Evolutionary conservation across 1,139 yeast genomes (phyloP), one percentile per base, ranked within the genome.

Genomic region (Geotrichum reessii): DNA sequence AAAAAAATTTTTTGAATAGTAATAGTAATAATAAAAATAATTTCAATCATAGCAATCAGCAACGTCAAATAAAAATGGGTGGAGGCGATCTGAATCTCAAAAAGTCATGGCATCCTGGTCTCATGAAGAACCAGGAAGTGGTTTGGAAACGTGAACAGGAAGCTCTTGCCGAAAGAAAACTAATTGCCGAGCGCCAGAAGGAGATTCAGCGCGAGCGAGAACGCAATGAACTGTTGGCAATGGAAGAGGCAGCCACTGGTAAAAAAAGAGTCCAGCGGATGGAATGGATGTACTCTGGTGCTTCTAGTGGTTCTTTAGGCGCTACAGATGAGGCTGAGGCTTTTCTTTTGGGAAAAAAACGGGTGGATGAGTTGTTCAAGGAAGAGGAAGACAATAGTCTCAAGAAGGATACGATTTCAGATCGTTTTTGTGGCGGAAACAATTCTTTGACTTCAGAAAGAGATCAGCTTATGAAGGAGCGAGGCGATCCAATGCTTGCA

Each of bases 21-120:
- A n/a, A n/a, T n/a, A n/a, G n/a, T n/a, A 31, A 14, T 24, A 37
- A 37, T n/a, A 37, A 37, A 7, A 25, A 25, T 7, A 25, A 25
- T 7, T 25, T 37, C 8, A 37, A 7, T n/a, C 8, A 3, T n/a
- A 5, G 19, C 1, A 17, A 37, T n/a, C 28, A 37, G n/a, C 17
- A 14, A n/a, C n/a, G 9, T 7, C 19, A n/a, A 25, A 22, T 3
- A 22, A 33, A 49, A 50, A 55, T 57, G 59, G 59, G 59, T 14
- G 42, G 56, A 1, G 91, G 95, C 7, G 96, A 92, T 72, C 77
- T 92, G 63, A 92, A 92, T 70, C 73, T 91, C 60, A 87, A 92
- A 73, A 93, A 93, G 72, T 92, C 98, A 61, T 93, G 98, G 98
- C 91, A 92, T 71, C 97, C 98, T 2, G 92, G 88, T 49, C 77